Conservation (phyloP, 345 rosid species). For the sweet orange (Citrus sinensis) region DNA sequence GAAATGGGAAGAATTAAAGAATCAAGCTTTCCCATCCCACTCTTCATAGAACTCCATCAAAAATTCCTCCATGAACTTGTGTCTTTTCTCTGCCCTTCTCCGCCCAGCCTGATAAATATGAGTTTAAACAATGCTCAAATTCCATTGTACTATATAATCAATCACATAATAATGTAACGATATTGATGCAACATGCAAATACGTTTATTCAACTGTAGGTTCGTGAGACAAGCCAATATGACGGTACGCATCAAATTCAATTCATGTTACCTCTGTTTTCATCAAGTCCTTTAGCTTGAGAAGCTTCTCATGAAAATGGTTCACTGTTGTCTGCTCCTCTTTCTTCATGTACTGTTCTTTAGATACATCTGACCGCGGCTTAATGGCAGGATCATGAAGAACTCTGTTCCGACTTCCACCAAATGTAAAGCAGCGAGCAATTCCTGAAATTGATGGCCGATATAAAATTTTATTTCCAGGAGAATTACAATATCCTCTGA, state of each 20-base stretch:
- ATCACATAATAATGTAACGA: not conserved
- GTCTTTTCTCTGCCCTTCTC: conserved; percentile 73
- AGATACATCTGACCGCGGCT: conserved; percentile 61
- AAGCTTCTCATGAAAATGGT: conserved; percentile 86
- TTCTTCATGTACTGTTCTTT: conserved; percentile 72
- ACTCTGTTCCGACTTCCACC: conserved; percentile 77
- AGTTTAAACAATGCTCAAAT: not conserved
- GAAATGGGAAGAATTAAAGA: not conserved
- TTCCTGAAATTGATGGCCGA: conserved; percentile 38
- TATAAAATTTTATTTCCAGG: not conserved
- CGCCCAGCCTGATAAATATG: conserved; percentile 54
- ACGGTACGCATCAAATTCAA: not conserved
- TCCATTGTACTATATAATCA: not conserved
- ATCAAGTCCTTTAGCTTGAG: conserved; percentile 72
- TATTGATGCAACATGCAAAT: not conserved
- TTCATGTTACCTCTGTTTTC: conserved; percentile 60
- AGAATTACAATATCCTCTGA: not conserved
- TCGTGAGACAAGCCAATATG: not conserved
- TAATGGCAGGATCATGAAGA: conserved; percentile 75
- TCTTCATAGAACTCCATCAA: conserved; percentile 64
- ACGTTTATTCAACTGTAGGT: not conserved
- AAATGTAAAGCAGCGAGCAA: conserved; percentile 88
- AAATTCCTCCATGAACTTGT: conserved; percentile 70
- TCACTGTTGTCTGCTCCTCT: conserved; percentile 78
- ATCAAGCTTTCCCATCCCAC: conserved; percentile 71